Conservation (phyloP, 2,329 filamentous ascomycete genomes). For the Metarhizium robertsii region DNA sequence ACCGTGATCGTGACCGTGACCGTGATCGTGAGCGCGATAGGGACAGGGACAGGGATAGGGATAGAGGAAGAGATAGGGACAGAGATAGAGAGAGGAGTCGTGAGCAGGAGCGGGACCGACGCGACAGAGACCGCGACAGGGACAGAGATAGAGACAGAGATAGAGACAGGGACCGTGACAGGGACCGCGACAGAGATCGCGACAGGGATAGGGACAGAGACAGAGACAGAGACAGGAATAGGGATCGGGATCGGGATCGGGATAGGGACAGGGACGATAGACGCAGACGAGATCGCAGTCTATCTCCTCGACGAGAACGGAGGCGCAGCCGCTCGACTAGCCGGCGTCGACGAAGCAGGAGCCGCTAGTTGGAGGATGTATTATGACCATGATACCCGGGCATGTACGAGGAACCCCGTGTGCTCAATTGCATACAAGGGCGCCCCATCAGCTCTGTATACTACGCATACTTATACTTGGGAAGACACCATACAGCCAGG, state of each 20-base stretch:
- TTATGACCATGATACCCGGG: not conserved
- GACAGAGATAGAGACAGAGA: slow-evolving; percentile 24
- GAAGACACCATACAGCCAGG: no score
- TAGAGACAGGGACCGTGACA: slow-evolving; percentile 17
- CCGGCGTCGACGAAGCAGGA: slow-evolving; percentile 30
- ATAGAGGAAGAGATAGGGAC: slow-evolving; percentile 17
- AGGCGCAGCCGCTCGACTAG: slow-evolving; percentile 30
- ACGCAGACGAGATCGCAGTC: slow-evolving; percentile 21
- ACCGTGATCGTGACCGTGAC: slow-evolving; percentile 14
- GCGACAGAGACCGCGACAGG: slow-evolving; percentile 16
- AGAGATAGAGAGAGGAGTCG: slow-evolving; percentile 17
- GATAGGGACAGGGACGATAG: slow-evolving; percentile 18
- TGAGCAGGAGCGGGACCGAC: no score
- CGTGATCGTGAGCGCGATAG: slow-evolving; percentile 16
- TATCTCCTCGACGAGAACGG: slow-evolving; percentile 25
- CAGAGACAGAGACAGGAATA: slow-evolving; percentile 12
- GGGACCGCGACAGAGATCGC: slow-evolving; percentile 22
- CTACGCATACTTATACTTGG: not conserved
- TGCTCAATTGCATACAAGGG: not conserved
- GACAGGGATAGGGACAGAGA: slow-evolving; percentile 25
- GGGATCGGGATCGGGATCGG: slow-evolving; percentile 19
- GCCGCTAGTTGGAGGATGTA: slow-evolving; percentile 3
- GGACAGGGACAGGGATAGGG: slow-evolving; percentile 21
- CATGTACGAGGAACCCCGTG: not conserved
- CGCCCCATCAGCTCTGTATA: not conserved